These are phyloP conservation scores for Groenewaldozyma tartarivorans DNA, from an alignment of 805 yeast genomes.

Conservation along the genomic window DNA sequence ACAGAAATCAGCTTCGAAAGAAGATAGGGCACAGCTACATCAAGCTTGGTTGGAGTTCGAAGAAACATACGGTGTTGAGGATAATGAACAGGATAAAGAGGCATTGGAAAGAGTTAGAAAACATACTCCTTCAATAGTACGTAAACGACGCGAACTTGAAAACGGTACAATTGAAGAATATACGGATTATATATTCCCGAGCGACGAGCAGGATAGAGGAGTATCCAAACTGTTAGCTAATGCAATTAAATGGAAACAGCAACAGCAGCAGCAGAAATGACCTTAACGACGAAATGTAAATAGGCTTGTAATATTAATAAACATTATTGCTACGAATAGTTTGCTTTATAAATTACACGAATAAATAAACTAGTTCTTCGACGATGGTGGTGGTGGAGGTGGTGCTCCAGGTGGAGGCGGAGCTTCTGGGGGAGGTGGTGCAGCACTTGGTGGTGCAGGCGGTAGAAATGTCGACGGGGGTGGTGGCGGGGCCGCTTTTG, in stretches of 20 bases:
- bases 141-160: constrained; percentile 31
- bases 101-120: constrained; percentile 24
- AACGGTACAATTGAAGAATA: constrained; percentile 46
- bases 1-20: constrained; percentile 23
- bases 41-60: constrained; percentile 64
- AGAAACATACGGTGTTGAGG: constrained; percentile 43
- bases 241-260: constrained; percentile 41
- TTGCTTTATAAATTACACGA: too few species aligned
- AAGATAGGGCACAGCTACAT: constrained; percentile 42
- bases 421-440: constrained; percentile 15
- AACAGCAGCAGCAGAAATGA: constrained; percentile 8
- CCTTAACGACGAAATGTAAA: not conserved
- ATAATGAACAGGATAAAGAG: constrained; percentile 11
- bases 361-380: too few species aligned
- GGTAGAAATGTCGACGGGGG: constrained; percentile 8
- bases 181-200: constrained; percentile 58
- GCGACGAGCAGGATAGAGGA: constrained; percentile 34
- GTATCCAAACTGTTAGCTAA: constrained; percentile 33
- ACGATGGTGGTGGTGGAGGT: constrained; percentile 5
- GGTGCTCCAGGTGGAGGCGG: constrained; percentile 15
- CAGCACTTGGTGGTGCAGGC: constrained; percentile 14
- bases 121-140: constrained; percentile 47
- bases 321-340: too few species aligned
- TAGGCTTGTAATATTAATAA: not conserved
- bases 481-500: constrained; percentile 8